Evolutionary conservation across 106 monocot species (phyloP).

Genomic region (Apostasia shenzhenica): DNA sequence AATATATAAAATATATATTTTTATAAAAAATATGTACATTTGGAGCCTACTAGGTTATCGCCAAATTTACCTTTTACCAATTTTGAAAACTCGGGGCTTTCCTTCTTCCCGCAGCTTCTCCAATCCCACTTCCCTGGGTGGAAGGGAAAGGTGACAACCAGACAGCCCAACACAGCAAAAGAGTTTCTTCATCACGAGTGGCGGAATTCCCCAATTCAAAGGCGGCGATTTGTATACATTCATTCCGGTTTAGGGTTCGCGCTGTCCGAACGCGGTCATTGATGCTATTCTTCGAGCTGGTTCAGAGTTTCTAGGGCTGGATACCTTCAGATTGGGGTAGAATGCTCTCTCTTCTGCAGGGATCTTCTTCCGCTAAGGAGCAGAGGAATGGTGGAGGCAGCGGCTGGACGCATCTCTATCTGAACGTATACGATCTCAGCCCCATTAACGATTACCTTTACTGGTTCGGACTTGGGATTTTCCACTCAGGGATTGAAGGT

Average conservation of each 20-base stretch:
- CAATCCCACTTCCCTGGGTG: neutral
- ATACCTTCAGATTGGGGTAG: neutral
- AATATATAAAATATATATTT: too few relatives aligned
- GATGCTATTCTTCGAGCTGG: neutral
- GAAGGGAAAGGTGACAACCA: too few relatives aligned
- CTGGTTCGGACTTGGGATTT: constrained; percentile 83
- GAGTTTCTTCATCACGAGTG: neutral
- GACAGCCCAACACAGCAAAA: neutral
- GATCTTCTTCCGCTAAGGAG: constrained; percentile 6
- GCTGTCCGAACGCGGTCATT: neutral
- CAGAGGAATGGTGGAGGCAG: constrained; percentile 2
- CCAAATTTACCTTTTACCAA: too few relatives aligned
- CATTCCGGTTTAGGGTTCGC: constrained; percentile 9
- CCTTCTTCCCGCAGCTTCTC: constrained; percentile 3
- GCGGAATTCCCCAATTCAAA: neutral
- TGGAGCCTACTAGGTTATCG: too few relatives aligned
- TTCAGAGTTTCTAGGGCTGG: neutral
- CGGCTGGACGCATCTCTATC: constrained; percentile 25
- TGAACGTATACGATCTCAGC: constrained; percentile 86
- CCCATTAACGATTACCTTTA: constrained; percentile 67
- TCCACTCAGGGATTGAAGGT: constrained; percentile 96
- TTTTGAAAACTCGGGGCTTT: neutral
- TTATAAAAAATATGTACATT: too few relatives aligned
- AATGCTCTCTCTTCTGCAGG: constrained; percentile 24
- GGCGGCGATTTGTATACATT: neutral